Evolutionary conservation across 768 basidiomycete genomes (phyloP), one percentile per base, ranked within the genome.

Genomic region (Chalciporus pseudorubinellus): DNA sequence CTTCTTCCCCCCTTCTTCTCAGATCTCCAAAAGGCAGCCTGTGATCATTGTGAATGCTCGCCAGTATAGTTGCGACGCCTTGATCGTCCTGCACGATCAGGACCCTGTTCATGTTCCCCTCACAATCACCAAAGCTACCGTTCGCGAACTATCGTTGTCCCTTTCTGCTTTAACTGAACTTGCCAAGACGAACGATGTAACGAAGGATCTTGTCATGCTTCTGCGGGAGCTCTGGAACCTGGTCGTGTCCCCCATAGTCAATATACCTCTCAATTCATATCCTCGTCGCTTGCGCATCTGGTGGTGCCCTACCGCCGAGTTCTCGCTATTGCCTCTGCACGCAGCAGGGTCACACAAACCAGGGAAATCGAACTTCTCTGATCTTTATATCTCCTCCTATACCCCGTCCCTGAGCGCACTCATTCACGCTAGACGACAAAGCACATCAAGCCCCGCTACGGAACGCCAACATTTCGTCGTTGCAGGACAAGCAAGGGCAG

Each of bases 31-130:
- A 40, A 24, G 6, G 58, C 57, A 7, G 60, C 65, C 68, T 1
- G 55, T 70, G 16, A 60, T 70, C 16, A 48, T 75, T 18, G 54
- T 73, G 29, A 73, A 70, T 31, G 55, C 65, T 21, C 56, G 61
- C 48, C 21, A 39, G n/a, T 46, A 41, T 19, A 52, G 67, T 19
- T 73, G 68, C 29, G 68, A 72, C 51, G 72, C 69, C 0, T 34
- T 74, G n/a, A 65, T 70, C 9, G 44, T 72, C 21, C 14, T 43
- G 11, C 16, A 20, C 13, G 34, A 42, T 4, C 14, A 18, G 6
- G 19, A 29, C 11, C 52, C 58, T 51, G 34, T 50, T 44, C 31
- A 28, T 11, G 12, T 47, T 48, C 34, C 59, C 47, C 48, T 47
- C 16, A 13, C 14, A 5, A 40, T 51, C 28, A 47, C 28, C 29